These are phyloP conservation scores for Ustilago shanxiensis DNA, from an alignment of 1,284 basidiomycete species.

Conservation along the genomic window DNA sequence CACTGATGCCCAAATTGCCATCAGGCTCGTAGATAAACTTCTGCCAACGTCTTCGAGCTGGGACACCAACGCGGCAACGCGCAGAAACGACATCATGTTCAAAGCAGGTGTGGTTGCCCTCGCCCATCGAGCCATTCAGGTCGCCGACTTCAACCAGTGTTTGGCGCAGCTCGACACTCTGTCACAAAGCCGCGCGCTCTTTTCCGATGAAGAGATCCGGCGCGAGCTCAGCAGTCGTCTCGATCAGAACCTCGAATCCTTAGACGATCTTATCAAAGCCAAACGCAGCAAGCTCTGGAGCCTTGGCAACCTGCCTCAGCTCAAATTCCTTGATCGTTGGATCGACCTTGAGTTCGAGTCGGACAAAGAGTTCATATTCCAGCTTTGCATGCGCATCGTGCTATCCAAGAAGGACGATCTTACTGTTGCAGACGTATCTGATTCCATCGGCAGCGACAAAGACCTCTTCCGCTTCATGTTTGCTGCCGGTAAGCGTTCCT, in stretches of 20 bases:
- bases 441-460: background rate
- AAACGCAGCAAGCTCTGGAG: slow-evolving; percentile 18
- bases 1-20: slow-evolving; percentile 21
- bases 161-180: slow-evolving; percentile 25
- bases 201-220: slow-evolving; percentile 16
- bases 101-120: slow-evolving; percentile 22
- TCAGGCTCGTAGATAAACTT: slow-evolving; percentile 14
- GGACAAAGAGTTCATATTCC: slow-evolving; percentile 11
- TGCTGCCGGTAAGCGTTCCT: background rate
- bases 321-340: slow-evolving; percentile 27
- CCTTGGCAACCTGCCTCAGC: slow-evolving; percentile 19
- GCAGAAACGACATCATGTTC: slow-evolving; percentile 16
- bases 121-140: slow-evolving; percentile 24
- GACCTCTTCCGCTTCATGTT: slow-evolving; percentile 6
- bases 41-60: too few species aligned
- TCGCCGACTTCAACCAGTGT: slow-evolving; percentile 20
- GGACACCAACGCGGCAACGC: too few species aligned
- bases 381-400: slow-evolving; percentile 18
- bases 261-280: slow-evolving; percentile 9
- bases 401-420: slow-evolving; percentile 1
- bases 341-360: slow-evolving; percentile 27
- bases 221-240: slow-evolving; percentile 17
- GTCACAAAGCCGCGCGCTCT: slow-evolving; percentile 26
- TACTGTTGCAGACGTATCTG: slow-evolving; percentile 13
- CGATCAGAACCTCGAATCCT: slow-evolving; percentile 7